Evolutionary conservation across 345 rosid genomes (phyloP).

Genomic region (Physaria fendleri): DNA sequence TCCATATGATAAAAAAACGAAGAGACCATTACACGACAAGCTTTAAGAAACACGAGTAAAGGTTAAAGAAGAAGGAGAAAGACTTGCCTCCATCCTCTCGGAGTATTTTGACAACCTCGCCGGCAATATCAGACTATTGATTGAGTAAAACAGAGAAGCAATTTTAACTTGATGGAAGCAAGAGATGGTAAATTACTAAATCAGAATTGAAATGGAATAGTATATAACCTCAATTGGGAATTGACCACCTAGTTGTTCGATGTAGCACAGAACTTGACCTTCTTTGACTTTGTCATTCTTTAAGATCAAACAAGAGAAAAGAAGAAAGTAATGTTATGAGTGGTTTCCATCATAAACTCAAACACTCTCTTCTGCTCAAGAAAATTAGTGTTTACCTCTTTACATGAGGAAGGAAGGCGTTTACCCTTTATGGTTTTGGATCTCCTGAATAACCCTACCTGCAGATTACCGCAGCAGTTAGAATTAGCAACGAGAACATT

Average conservation of each 20-base stretch:
- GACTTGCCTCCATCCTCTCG: constrained; percentile 72
- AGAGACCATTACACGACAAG: too few species aligned
- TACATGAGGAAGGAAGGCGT: constrained; percentile 73
- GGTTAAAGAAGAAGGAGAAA: background rate
- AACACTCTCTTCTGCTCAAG: background rate
- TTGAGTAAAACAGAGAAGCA: constrained; percentile 10
- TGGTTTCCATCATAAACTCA: background rate
- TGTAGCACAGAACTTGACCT: constrained; percentile 75
- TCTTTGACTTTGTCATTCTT: constrained; percentile 84
- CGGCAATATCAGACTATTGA: constrained; percentile 62
- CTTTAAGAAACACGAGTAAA: too few species aligned
- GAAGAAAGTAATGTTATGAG: background rate
- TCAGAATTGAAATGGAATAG: background rate
- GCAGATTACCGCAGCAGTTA: constrained; percentile 25
- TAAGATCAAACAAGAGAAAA: constrained; percentile 17
- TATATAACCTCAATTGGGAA: constrained; percentile 57
- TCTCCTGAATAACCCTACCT: constrained; percentile 85
- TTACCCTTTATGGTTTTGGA: constrained; percentile 75
- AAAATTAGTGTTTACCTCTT: constrained; percentile 54
- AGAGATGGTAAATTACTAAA: background rate
- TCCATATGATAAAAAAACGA: background rate
- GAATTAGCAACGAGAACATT: background rate
- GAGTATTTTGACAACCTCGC: constrained; percentile 72
- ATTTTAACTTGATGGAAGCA: background rate
- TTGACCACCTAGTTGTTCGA: constrained; percentile 76